These are phyloP conservation scores for Tricholomella constricta DNA, from an alignment of 768 basidiomycete genomes.

Conservation along the genomic window DNA sequence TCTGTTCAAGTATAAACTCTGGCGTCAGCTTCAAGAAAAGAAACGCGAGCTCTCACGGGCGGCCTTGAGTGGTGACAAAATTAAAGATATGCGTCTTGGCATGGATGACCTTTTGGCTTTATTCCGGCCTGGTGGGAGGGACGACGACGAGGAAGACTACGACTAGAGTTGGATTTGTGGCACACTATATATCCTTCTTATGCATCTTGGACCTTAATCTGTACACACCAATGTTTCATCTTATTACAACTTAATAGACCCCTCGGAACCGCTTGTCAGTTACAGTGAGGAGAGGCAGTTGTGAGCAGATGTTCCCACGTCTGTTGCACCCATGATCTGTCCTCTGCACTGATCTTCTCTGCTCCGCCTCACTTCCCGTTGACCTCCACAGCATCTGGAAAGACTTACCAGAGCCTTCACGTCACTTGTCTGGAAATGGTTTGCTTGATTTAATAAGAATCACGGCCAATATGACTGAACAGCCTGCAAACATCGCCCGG, in stretches of 20 bases:
- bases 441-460: slow-evolving; percentile 24
- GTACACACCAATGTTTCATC: not conserved
- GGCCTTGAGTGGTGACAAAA: slow-evolving; percentile 85
- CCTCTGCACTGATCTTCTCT: slow-evolving; percentile 17
- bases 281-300: not conserved
- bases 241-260: not conserved
- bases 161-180: slow-evolving; percentile 3
- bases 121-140: slow-evolving; percentile 60
- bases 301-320: slow-evolving; percentile 24
- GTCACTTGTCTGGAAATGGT: slow-evolving; percentile 33
- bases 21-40: slow-evolving; percentile 76
- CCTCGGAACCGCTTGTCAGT: not conserved
- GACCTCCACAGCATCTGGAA: slow-evolving; percentile 1
- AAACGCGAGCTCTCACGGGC: slow-evolving; percentile 85
- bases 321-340: slow-evolving; percentile 13
- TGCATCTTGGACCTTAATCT: slow-evolving; percentile 4
- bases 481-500: slow-evolving; percentile 46
- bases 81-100: slow-evolving; percentile 81
- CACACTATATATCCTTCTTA: not conserved
- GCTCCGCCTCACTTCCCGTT: slow-evolving; percentile 5
- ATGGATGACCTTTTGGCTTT: slow-evolving; percentile 85
- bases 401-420: slow-evolving; percentile 7
- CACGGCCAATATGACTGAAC: slow-evolving; percentile 43
- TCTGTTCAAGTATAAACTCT: not conserved
- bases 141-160: slow-evolving; percentile 58